Evolutionary conservation across 176 grass and related monocot genomes (phyloP).

Genomic region (Avena atlantica): DNA sequence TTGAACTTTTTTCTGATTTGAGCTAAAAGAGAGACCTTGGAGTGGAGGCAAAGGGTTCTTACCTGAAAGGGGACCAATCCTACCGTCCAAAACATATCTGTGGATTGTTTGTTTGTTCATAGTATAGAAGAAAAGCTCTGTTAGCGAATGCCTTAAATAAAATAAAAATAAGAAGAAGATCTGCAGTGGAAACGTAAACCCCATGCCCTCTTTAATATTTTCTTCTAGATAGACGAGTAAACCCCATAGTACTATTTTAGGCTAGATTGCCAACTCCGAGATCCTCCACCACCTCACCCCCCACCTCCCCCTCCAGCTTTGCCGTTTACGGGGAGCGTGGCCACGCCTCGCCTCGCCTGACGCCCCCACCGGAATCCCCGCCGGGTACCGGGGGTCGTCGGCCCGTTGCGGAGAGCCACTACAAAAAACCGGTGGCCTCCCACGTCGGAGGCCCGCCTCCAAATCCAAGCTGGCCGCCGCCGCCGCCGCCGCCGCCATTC

Average conservation of each 20-base stretch:
- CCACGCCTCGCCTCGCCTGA: conserved; percentile 11
- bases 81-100: not conserved
- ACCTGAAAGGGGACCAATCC: not conserved
- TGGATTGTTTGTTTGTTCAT: not conserved
- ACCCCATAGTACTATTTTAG: conserved; percentile 40
- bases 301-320: not conserved
- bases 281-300: conserved; percentile 25
- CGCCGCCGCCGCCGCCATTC: not conserved
- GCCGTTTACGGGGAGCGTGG: conserved; percentile 30
- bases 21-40: not conserved
- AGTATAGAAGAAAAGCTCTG: not conserved
- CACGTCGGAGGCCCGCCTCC: not conserved
- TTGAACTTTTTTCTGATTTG: not conserved
- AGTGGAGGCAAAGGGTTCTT: not conserved
- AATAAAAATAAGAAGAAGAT: not conserved
- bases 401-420: not conserved
- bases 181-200: not conserved
- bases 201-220: not conserved
- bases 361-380: conserved; percentile 30
- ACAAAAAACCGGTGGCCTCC: not conserved
- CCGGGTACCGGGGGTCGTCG: not conserved
- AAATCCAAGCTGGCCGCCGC: not conserved
- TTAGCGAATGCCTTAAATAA: too few species aligned
- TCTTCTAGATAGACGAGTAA: not conserved
- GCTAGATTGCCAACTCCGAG: conserved; percentile 33